A percentile compares a stretch with the other conserved stretches of the same genome.
Evolutionary conservation across 495 filamentous ascomycete genomes (phyloP).

Genomic region (Aspergillus heteromorphus): DNA sequence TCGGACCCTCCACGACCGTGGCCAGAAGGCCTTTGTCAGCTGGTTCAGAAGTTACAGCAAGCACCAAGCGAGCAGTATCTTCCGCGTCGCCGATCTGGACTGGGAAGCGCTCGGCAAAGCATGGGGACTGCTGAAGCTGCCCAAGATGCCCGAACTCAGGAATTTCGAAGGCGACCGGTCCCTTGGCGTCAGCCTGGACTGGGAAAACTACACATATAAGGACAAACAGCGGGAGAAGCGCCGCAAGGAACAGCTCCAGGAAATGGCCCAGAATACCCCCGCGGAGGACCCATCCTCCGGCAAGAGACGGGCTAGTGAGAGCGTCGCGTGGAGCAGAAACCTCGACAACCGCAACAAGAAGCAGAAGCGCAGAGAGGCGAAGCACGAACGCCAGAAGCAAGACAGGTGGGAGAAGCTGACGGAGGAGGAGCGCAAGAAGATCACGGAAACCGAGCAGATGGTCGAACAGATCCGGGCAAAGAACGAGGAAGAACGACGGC

Average conservation of each 20-base stretch:
- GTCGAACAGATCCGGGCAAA: slow-evolving; percentile 62
- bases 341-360: slow-evolving; percentile 62
- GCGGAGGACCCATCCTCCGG: slow-evolving; percentile 23
- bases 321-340: slow-evolving; percentile 80
- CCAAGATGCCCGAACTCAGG: slow-evolving; percentile 90
- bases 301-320: slow-evolving; percentile 44
- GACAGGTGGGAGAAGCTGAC: slow-evolving; percentile 65
- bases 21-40: slow-evolving; percentile 84
- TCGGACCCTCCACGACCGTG: slow-evolving; percentile 81
- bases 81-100: slow-evolving; percentile 73
- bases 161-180: slow-evolving; percentile 59
- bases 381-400: slow-evolving; percentile 64
- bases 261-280: slow-evolving; percentile 24
- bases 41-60: slow-evolving; percentile 89
- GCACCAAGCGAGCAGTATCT: slow-evolving; percentile 86
- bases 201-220: slow-evolving; percentile 61
- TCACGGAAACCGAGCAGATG: slow-evolving; percentile 65
- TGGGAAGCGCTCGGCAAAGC: slow-evolving; percentile 76
- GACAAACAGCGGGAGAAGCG: slow-evolving; percentile 73
- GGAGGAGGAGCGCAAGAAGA: slow-evolving; percentile 64
- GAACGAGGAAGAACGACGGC: slow-evolving; percentile 37
- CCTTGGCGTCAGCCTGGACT: slow-evolving; percentile 58
- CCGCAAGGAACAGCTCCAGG: slow-evolving; percentile 52
- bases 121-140: slow-evolving; percentile 80
- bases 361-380: slow-evolving; percentile 66